Evolutionary conservation across 139 green algal species (phyloP), one percentile per base, ranked within the genome.

Genomic region (Chlorella ohadii): DNA sequence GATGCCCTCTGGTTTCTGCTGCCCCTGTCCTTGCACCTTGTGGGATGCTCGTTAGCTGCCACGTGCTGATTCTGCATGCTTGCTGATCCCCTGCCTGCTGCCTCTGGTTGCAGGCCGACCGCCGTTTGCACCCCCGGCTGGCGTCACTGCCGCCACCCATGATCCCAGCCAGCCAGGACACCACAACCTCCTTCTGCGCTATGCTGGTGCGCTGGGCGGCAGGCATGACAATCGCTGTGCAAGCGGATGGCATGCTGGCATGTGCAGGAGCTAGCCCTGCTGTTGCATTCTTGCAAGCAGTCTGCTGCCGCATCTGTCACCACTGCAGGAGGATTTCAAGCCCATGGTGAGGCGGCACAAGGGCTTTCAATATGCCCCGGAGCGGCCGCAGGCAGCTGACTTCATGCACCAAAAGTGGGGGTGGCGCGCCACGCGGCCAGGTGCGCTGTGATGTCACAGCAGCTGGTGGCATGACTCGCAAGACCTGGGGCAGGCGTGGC

Each of bases 401-500:
- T 82, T 82, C 76, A 72, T 59, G 27, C 63, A 63, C 38, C 76
- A 82, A 39, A 82, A 82, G 59, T 82, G 76, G 76, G 76, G 59
- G 0, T 82, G 76, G 76, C 39, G 36, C 23, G 63, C 17, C 25
- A 72, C 34, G 4, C 6, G 25, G 74, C 74, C 74, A n/a, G 67
- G 67, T 73, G 67, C 5, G 67, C 5, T 1, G 33, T 1, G 63
- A 36, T n/a, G n/a, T n/a, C n/a, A n/a, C n/a, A n/a, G n/a, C n/a
- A n/a, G n/a, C n/a, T n/a, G n/a, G n/a, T n/a, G n/a, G n/a, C n/a
- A n/a, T n/a, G n/a, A n/a, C n/a, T n/a, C n/a, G n/a, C n/a, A n/a
- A n/a, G n/a, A n/a, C n/a, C n/a, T n/a, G n/a, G n/a, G n/a, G n/a
- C n/a, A n/a, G n/a, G n/a, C n/a, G n/a, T n/a, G n/a, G n/a, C n/a